A percentile compares a stretch with the other conserved stretches of the same genome.
phyloP scores from a whole-genome alignment of 257 asterid species.

The Misopates orontium region DNA sequence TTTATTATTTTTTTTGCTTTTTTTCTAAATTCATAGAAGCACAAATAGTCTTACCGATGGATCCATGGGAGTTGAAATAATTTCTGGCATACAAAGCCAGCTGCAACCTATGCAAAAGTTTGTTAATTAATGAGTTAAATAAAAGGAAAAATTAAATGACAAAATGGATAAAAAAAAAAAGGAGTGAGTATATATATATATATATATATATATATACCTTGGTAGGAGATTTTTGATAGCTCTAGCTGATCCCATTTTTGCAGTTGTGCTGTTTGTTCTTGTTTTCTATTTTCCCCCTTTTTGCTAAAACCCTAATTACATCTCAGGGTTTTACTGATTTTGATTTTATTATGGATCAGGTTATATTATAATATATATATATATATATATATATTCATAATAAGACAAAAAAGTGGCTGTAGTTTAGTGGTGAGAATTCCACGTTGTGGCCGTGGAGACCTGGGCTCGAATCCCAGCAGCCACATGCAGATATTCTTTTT shows the following conservation, averaged over 20 bases:
- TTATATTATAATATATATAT: too few relatives aligned
- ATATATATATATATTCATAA: too few relatives aligned
- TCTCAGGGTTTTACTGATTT: background rate
- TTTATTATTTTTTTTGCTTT: too few relatives aligned
- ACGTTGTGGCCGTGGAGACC: constrained; percentile 99
- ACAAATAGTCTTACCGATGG: constrained; percentile 19
- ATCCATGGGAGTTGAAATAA: constrained; percentile 20
- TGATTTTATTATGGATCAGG: background rate
- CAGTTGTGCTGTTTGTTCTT: background rate
- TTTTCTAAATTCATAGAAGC: too few relatives aligned
- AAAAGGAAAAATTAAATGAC: background rate
- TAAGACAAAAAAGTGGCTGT: constrained; percentile 59
- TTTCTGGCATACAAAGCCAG: constrained; percentile 19
- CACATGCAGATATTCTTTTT: constrained; percentile 38
- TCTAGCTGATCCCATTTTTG: constrained; percentile 23
- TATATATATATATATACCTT: constrained; percentile 25
- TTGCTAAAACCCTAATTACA: constrained; percentile 23
- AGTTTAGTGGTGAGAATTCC: constrained; percentile 99
- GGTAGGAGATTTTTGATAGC: constrained; percentile 14
- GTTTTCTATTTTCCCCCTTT: background rate
- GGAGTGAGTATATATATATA: too few relatives aligned
- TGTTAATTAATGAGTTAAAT: background rate
- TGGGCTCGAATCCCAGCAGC: constrained; percentile 99
- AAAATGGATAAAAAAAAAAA: too few relatives aligned
- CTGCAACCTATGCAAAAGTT: constrained; percentile 33